Base-by-base conservation (phyloP, 192 early-diverging fungal genomes). In the Borealophlyctis nickersoniae region DNA sequence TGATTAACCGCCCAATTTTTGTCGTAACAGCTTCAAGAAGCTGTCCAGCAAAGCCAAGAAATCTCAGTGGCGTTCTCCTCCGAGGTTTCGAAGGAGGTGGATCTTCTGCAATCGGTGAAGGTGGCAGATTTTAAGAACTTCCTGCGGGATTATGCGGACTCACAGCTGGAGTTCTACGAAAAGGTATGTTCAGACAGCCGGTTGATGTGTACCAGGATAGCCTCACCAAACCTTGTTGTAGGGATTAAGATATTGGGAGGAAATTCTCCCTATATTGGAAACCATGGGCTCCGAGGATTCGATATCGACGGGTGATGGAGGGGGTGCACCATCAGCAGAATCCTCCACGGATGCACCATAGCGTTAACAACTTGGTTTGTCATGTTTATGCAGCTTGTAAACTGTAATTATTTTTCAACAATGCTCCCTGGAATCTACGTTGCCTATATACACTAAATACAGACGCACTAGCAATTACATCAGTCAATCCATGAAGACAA, bases 121-220 rank as follows among this genome's bases (percentile, higher is more conserved):
- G 75, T 85, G 60, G 76, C 77, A 14, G 96, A 96, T 65, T 82
- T 93, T 61, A 91, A 91, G 68, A 79, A 84, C 24, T 82, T 83
- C 23, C 72, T 95, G 63, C 63, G 85, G 26, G 88, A 86, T 27
- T 87, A 92, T 72, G 86, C 87, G 4, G 81, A 88, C 4, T 82
- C 87, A 24, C 92, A 96, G 56, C 83, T 94, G 53, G 86, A 89
- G 63, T 98, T 91, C 59, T 91, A 88, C 70, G 74, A 91, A 62
- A 82, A 91, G 71, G 86, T 90, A 72, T 59, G 23, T 64, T 19
- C 26, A 9, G 36, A 39, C 33, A 16, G 32, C 49, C 48, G 23
- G 27, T 49, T 29, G 26, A 28, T 55, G n/a, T 14, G 24, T 45
- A n/a, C 4, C 14, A 26, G 22, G 24, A 30, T 19, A 28, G n/a